Base-by-base conservation (phyloP, 1,284 basidiomycete genomes). In the Ganoderma sp. region DNA sequence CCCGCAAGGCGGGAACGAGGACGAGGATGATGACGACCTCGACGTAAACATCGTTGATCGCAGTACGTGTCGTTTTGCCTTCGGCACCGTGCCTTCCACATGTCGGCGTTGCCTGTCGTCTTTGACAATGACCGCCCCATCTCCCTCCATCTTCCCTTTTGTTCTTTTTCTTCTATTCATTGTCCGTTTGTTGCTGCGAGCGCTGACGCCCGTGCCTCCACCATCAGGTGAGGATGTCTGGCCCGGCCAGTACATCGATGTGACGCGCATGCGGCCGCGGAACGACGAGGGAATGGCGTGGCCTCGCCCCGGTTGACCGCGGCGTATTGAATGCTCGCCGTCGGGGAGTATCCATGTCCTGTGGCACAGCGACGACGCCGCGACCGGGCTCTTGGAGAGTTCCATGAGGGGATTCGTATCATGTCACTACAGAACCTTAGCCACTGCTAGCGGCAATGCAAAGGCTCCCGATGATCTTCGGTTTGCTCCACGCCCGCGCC, bases 211-310 rank as follows among this genome's bases (percentile, higher is more conserved):
- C 50, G 61, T 43, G 10, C 34, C 25, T 52, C 73, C 17, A 45
- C 32, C 37, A 37, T 67, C 68, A 91, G 90, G 83, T 75, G 88
- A 90, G 67, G 88, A 88, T 57, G 81, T 80, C n/a, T 90, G 87
- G 83, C 90, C 89, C 0, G 88, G 87, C 2, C 86, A 89, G 75
- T 92, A 91, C 76, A 86, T 91, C 69, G 90, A 92, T 74, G 81
- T 91, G 25, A 91, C 86, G 10, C 84, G 84, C 42, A 77, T 83
- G 73, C 81, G 85, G 71, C 82, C 86, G 67, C 82, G 82, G 59
- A 84, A 81, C 54, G 81, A 85, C 52, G 86, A 88, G 73, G 79
- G 79, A 57, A 84, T 89, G 62, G 85, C 84, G 65, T 92, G 90
- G 91, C 90, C 90, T 15, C 81, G 89, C 65, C 89, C 89, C 0